Percentiles rank a stretch among this genome's conserved stretches.
Evolutionary conservation across 805 yeast species (phyloP).

Genomic region (Saturnispora saitoi): DNA sequence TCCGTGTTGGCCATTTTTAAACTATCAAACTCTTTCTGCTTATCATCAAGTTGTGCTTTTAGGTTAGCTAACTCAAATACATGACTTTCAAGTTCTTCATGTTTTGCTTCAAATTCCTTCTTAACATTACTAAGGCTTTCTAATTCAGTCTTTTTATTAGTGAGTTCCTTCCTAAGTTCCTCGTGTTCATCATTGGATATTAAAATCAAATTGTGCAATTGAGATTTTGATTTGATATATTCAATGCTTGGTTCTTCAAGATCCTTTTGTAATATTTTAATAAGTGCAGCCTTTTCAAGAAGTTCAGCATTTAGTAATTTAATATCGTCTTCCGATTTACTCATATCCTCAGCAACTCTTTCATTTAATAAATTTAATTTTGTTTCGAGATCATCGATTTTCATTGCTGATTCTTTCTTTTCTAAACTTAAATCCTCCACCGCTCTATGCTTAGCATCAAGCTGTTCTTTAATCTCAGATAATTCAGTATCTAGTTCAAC

Average conservation of each 20-base stretch:
- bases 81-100: neutral
- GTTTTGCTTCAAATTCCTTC: neutral
- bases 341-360: neutral
- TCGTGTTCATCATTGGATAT: conserved; percentile 22
- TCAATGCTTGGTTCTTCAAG: conserved; percentile 13
- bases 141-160: conserved; percentile 7
- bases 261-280: conserved; percentile 1
- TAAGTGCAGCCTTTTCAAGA: conserved; percentile 3
- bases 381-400: neutral
- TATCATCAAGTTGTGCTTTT: neutral
- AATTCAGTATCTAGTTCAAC: neutral
- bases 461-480: neutral
- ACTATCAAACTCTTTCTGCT: conserved; percentile 2
- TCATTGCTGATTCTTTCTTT: neutral
- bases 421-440: conserved; percentile 1
- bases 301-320: conserved; percentile 7
- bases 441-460: conserved; percentile 1
- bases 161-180: neutral
- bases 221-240: conserved; percentile 24
- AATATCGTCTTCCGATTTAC: neutral
- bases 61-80: neutral
- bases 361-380: neutral
- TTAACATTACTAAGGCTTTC: neutral
- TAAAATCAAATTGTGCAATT: conserved; percentile 21
- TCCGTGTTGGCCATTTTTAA: neutral